Percentiles rank a stretch among this genome's conserved stretches.
Evolutionary conservation across 176 grass and related monocot species (phyloP).

Genomic region (Tillandsia leiboldiana): DNA sequence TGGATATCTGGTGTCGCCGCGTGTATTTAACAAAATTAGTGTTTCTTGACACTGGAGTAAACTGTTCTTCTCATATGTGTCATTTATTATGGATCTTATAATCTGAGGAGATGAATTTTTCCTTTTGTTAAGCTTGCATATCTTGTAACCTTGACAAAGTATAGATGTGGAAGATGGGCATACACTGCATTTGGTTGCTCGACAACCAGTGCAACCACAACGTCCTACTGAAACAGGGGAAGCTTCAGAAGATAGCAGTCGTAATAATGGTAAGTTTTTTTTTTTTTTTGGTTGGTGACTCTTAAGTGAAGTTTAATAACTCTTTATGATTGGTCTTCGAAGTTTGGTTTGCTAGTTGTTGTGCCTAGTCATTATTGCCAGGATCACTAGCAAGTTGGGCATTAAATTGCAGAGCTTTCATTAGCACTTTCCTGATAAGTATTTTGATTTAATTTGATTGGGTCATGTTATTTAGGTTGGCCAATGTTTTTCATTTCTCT

Average conservation of each 20-base stretch:
- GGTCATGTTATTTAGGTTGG: too few species aligned
- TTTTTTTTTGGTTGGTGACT: too few species aligned
- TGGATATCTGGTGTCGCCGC: neutral
- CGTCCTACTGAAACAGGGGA: constrained; percentile 26
- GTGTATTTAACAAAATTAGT: too few species aligned
- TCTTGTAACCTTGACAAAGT: constrained; percentile 26
- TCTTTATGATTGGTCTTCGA: too few species aligned
- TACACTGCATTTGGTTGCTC: constrained; percentile 88
- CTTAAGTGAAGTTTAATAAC: neutral
- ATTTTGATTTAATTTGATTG: too few species aligned
- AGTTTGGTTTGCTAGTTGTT: neutral
- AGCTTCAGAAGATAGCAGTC: constrained; percentile 36
- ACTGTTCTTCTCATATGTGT: neutral
- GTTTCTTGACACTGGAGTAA: neutral
- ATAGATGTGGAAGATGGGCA: constrained; percentile 77
- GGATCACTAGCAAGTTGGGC: too few species aligned
- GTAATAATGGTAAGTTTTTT: constrained; percentile 32
- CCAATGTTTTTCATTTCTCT: too few species aligned
- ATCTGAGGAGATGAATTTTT: neutral
- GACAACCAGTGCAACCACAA: constrained; percentile 44
- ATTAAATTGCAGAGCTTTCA: too few species aligned
- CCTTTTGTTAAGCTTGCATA: neutral
- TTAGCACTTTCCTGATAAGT: too few species aligned
- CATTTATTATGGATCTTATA: neutral
- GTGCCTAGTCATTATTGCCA: too few species aligned